A percentile compares a stretch with the other conserved stretches of the same genome.
Evolutionary conservation across 192 early-diverging fungal genomes (phyloP).

Genomic region (Backusella macrospora): DNA sequence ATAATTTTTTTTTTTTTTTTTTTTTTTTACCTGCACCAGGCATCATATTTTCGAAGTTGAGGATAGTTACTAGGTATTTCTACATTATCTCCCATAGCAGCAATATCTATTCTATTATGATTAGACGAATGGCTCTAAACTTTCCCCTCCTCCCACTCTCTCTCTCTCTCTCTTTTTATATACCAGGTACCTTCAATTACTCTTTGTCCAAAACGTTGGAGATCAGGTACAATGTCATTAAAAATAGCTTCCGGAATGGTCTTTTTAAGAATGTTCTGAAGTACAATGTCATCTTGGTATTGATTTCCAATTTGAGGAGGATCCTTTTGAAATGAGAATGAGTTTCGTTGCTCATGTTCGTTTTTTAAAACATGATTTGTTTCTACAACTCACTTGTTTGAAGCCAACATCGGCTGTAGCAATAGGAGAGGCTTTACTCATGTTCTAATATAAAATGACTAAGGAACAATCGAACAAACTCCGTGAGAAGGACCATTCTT

Average conservation of each 20-base stretch:
- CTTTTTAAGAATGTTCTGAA: slow-evolving; percentile 51
- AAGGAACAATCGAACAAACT: neutral
- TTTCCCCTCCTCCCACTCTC: neutral
- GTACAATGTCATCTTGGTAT: slow-evolving; percentile 48
- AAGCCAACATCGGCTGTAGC: slow-evolving; percentile 38
- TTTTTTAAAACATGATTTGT: too few species aligned
- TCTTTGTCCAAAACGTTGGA: slow-evolving; percentile 38
- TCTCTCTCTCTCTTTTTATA: neutral
- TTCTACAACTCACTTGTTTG: slow-evolving; percentile 33
- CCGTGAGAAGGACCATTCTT: too few species aligned
- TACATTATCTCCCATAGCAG: slow-evolving; percentile 50
- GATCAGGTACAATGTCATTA: slow-evolving; percentile 49
- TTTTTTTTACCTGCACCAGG: slow-evolving; percentile 53
- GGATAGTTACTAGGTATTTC: slow-evolving; percentile 60
- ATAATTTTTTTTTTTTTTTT: neutral
- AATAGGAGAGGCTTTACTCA: slow-evolving; percentile 16
- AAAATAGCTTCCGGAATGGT: slow-evolving; percentile 48
- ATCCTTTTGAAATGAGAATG: neutral
- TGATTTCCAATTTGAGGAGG: slow-evolving; percentile 32
- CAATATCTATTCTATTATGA: slow-evolving; percentile 43
- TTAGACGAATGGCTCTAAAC: neutral
- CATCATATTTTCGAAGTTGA: slow-evolving; percentile 63
- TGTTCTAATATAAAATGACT: neutral
- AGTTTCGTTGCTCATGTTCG: neutral
- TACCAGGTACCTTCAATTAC: slow-evolving; percentile 29